Evolutionary conservation across 768 basidiomycete genomes (phyloP).

Genomic region (Lactarius deliciosus): DNA sequence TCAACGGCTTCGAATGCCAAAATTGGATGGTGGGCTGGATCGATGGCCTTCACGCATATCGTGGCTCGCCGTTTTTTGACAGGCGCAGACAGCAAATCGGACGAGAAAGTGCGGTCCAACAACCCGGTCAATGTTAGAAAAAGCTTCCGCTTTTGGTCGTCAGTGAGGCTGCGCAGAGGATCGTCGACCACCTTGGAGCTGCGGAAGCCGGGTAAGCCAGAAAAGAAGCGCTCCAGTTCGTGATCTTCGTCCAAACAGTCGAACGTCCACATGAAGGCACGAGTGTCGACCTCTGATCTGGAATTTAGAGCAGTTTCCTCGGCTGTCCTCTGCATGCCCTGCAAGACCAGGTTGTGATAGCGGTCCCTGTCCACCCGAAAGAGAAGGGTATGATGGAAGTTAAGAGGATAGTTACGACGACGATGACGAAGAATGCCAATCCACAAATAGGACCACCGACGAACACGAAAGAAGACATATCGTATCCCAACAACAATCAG

Average conservation of each 20-base stretch:
- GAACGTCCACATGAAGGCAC: no score
- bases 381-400: no score
- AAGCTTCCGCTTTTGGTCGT: background rate
- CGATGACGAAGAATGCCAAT: background rate
- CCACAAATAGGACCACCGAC: background rate
- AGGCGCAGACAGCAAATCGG: background rate
- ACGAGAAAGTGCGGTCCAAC: background rate
- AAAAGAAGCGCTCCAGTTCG: no score
- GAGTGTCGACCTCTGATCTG: no score
- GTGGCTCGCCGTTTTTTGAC: background rate
- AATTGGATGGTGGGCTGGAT: background rate
- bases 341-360: background rate
- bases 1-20: no score
- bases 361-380: no score
- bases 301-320: no score
- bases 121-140: background rate
- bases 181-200: background rate
- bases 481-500: background rate
- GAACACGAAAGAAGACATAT: background rate
- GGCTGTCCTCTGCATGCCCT: no score
- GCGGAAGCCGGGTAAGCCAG: background rate
- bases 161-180: background rate
- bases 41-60: background rate
- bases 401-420: no score
- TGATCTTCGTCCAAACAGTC: no score